Conservation (phyloP, 768 basidiomycete species). For the Imleria badia region DNA sequence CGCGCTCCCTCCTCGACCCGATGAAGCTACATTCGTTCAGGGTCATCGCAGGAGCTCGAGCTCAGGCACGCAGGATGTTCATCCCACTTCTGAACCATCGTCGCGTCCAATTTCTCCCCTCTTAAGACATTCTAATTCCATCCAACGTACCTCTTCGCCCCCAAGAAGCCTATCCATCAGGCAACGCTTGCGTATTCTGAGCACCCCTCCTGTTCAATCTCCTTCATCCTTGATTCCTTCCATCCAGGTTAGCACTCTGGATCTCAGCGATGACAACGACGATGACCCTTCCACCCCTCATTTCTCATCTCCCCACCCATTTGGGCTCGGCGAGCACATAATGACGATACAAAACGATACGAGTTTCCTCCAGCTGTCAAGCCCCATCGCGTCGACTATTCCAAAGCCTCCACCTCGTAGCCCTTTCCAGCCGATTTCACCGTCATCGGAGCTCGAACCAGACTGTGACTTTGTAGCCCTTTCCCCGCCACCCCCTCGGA, state of each 20-base stretch:
- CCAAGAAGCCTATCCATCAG: conserved; percentile 45
- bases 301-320: conserved; percentile 11
- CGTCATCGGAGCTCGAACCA: conserved; percentile 16
- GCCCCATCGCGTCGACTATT: conserved; percentile 39
- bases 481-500: conserved; percentile 68
- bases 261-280: conserved; percentile 23
- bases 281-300: conserved; percentile 31
- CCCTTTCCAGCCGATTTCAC: conserved; percentile 29
- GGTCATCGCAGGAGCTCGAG: conserved; percentile 37
- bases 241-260: conserved; percentile 27
- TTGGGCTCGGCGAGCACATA: conserved; percentile 60
- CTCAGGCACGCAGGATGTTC: conserved; percentile 28
- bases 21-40: conserved; percentile 41
- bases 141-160: conserved; percentile 26
- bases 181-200: conserved; percentile 67
- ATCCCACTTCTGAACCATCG: conserved; percentile 49
- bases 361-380: conserved; percentile 58
- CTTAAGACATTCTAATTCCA: conserved; percentile 33
- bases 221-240: conserved; percentile 24
- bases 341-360: conserved; percentile 50
- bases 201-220: conserved; percentile 45
- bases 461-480: conserved; percentile 47
- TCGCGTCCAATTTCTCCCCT: conserved; percentile 35
- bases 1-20: conserved; percentile 65
- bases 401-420: conserved; percentile 19